Base-by-base conservation (phyloP, 805 yeast genomes). In the Zygosaccharomyces siamensis region DNA sequence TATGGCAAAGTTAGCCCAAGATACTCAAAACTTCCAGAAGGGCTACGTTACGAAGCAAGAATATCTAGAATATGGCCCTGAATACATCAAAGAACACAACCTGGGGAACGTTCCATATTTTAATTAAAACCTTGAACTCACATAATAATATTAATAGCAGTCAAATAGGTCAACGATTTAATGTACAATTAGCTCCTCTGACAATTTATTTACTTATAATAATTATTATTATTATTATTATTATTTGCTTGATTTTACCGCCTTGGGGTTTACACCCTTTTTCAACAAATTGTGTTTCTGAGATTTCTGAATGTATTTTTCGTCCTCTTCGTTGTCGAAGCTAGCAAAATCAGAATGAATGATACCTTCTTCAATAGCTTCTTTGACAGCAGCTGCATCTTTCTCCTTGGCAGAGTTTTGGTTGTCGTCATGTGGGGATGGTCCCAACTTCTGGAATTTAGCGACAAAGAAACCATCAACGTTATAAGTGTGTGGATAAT, bases 401-500 rank as follows among this genome's bases (percentile, higher is more conserved):
- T 87, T 88, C 70, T 88, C 96, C 63, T 78, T 78, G 20, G 96
- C 95, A 57, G 93, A 92, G 6, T 93, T 90, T 72, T 84, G 86
- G 49, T 89, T 80, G 47, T 80, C 81, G 69, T 87, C 96, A 60
- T 84, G 86, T 41, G 90, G 85, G 55, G 95, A 83, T 51, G 96
- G 75, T 0, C 90, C 95, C 54, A 79, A 81, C 78, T 93, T 93
- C 73, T 87, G 81, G 76, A 93, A 88, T 69, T 92, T 93, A 48
- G 99, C 99, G 51, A 93, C 99, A 69, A 74, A 93, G 78, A 93
- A 93, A 21, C 99, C 99, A 71, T 93, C 99, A 47, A 93, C 99
- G 68, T 93, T 93, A 67, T 93, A 93, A 24, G 96, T 90, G 72
- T 93, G 99, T 47, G 99, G 99, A 68, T 93, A 93, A 71, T 92